Evolutionary conservation across 2,329 filamentous ascomycete genomes (phyloP).

Genomic region (Fusarium torulosum): DNA sequence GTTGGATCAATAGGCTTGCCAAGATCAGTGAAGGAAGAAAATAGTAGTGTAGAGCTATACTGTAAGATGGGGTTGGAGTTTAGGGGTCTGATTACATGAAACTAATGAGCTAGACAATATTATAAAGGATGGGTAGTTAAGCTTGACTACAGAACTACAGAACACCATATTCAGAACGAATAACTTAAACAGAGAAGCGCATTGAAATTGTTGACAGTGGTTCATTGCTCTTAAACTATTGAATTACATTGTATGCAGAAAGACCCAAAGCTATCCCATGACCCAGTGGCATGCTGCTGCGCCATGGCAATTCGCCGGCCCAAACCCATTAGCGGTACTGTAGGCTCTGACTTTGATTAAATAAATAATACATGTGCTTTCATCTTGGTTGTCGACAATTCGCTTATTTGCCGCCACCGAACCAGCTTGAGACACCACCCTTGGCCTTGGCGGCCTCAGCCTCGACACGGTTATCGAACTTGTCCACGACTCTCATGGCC

Average conservation of each 20-base stretch:
- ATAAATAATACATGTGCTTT: conserved; percentile 29
- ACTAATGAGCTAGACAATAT: conserved; percentile 35
- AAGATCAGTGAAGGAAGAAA: neutral
- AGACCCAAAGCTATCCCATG: conserved; percentile 16
- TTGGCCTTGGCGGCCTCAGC: conserved; percentile 84
- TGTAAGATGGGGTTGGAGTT: conserved; percentile 32
- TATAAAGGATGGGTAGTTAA: neutral
- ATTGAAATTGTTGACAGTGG: conserved; percentile 14
- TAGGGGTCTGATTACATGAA: conserved; percentile 12
- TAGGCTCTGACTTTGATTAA: conserved; percentile 28
- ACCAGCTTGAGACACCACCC: conserved; percentile 86
- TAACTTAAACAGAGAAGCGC: neutral
- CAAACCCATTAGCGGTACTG: conserved; percentile 21
- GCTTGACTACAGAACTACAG: neutral
- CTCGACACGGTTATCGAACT: conserved; percentile 86
- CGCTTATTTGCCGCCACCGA: conserved; percentile 67
- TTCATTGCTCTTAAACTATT: conserved; percentile 35
- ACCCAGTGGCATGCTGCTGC: conserved; percentile 30
- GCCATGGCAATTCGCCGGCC: conserved; percentile 22
- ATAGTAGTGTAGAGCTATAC: conserved; percentile 1
- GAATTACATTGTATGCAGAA: conserved; percentile 29
- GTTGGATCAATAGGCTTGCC: conserved; percentile 48
- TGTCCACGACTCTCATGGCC: conserved; percentile 79
- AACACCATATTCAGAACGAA: neutral
- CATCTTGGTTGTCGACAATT: neutral